phyloP scores from a whole-genome alignment of 169 alveolate species.

The Cryptosporidium canis region DNA sequence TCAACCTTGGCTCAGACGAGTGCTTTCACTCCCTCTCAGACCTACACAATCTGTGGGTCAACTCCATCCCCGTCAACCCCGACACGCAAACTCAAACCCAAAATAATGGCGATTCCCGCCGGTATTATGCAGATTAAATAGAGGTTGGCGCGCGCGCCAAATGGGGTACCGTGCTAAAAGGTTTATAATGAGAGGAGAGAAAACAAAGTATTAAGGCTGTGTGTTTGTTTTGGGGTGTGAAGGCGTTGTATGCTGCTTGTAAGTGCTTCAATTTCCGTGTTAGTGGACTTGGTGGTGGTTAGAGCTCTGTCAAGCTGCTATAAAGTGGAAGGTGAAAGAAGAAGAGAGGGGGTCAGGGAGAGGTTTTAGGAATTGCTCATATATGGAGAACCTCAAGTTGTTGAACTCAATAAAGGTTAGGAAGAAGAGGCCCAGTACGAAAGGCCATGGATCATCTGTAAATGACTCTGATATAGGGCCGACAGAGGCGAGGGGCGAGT shows the following conservation, averaged over 20 bases:
- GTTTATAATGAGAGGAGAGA: background rate
- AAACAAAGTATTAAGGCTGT: too few relatives aligned
- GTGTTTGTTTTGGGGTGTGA: too few relatives aligned
- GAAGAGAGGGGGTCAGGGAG: background rate
- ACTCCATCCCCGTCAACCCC: background rate
- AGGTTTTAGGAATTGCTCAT: background rate
- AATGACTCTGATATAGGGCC: background rate
- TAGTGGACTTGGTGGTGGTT: too few relatives aligned
- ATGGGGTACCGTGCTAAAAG: background rate
- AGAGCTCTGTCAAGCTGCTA: too few relatives aligned
- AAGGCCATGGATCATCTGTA: background rate
- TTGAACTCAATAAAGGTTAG: background rate
- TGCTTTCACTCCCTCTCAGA: slow-evolving; percentile 49
- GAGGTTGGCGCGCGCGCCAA: background rate
- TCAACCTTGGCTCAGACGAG: slow-evolving; percentile 28
- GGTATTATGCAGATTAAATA: too few relatives aligned
- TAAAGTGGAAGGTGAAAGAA: background rate
- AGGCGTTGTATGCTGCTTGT: too few relatives aligned
- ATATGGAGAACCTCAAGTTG: slow-evolving; percentile 13
- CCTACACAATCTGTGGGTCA: slow-evolving; percentile 54
- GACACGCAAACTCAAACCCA: slow-evolving; percentile 24
- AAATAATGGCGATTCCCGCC: too few relatives aligned
- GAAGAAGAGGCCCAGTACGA: background rate
- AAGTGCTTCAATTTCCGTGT: too few relatives aligned
- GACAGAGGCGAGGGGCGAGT: background rate